These are phyloP conservation scores for Clitoria ternatea DNA, from an alignment of 306 rosid species.

Conservation along the genomic window DNA sequence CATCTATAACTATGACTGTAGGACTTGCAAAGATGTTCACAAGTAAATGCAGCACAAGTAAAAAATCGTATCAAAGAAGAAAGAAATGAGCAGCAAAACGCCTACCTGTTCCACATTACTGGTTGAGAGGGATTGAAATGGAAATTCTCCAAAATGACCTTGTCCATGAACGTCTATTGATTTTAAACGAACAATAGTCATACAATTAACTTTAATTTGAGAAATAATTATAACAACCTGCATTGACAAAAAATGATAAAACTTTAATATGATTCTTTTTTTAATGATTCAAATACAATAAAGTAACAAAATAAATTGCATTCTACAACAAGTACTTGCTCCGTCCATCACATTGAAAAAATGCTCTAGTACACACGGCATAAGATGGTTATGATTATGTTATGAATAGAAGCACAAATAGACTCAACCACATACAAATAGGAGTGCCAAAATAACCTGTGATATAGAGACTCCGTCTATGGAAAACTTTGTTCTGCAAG, in stretches of 20 bases:
- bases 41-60: conserved; percentile 12
- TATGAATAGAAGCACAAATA: conserved; percentile 15
- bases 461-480: conserved; percentile 46
- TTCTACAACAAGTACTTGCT: neutral
- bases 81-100: neutral
- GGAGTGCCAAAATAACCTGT: conserved; percentile 54
- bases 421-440: neutral
- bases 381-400: neutral
- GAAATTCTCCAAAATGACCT: conserved; percentile 38
- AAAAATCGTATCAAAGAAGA: conserved; percentile 3
- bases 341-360: conserved; percentile 14
- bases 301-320: conserved; percentile 3
- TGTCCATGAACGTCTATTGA: conserved; percentile 49
- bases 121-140: conserved; percentile 40
- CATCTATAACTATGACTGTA: conserved; percentile 8
- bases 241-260: conserved; percentile 29
- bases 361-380: neutral
- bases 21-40: conserved; percentile 2
- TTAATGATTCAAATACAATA: conserved; percentile 21
- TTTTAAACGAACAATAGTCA: conserved; percentile 70
- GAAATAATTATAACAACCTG: conserved; percentile 72
- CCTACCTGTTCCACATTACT: conserved; percentile 81
- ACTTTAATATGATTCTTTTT: conserved; percentile 19
- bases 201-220: conserved; percentile 88
- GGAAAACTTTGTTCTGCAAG: conserved; percentile 36